Percentiles rank a stretch among this genome's conserved stretches.
These are phyloP conservation scores for Alnus rubra DNA, from an alignment of 306 rosid genomes.

Conservation along the genomic window DNA sequence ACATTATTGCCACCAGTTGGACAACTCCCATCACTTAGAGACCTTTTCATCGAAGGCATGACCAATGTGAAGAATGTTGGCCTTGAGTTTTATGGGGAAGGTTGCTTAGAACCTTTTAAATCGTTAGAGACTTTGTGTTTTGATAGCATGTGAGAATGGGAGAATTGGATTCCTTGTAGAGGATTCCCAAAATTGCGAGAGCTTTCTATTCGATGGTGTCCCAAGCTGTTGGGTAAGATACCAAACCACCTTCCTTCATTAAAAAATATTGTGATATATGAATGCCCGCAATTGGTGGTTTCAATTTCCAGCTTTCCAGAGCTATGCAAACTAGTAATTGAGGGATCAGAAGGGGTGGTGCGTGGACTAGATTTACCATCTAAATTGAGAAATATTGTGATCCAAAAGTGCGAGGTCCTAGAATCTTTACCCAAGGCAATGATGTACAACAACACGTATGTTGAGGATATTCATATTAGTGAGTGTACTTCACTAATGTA, in stretches of 20 bases:
- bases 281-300: too few species aligned
- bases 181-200: not conserved
- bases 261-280: too few species aligned
- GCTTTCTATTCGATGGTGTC: not conserved
- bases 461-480: too few species aligned
- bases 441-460: too few species aligned
- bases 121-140: not conserved
- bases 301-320: too few species aligned
- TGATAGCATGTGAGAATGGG: not conserved
- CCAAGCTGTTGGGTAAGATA: not conserved
- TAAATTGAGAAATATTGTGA: too few species aligned
- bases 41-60: not conserved
- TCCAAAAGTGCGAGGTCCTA: too few species aligned
- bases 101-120: not conserved
- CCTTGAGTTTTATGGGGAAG: slow-evolving; percentile 11
- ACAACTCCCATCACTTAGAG: not conserved
- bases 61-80: not conserved
- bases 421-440: too few species aligned
- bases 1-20: slow-evolving; percentile 3
- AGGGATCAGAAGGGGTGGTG: too few species aligned
- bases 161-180: not conserved
- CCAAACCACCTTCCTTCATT: not conserved
- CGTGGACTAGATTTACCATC: too few species aligned
- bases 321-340: too few species aligned
- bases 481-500: too few species aligned